phyloP scores from a whole-genome alignment of 1,139 yeast genomes.

The Pichia sp. region DNA sequence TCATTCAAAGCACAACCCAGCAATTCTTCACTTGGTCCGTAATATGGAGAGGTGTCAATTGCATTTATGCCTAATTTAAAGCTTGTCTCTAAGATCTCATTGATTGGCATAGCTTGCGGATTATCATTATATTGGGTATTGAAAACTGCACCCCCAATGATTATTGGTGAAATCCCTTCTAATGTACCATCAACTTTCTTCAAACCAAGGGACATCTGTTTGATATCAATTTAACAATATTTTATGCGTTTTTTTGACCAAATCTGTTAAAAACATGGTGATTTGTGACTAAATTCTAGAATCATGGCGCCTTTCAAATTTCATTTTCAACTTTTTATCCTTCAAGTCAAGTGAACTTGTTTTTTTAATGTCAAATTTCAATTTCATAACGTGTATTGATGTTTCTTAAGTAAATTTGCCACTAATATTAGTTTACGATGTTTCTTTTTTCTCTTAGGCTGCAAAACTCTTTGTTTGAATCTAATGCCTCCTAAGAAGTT shows the following conservation, averaged over 20 bases:
- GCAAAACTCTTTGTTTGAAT: constrained; percentile 3
- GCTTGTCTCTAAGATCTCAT: constrained; percentile 51
- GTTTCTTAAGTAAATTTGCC: background rate
- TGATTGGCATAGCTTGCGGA: constrained; percentile 54
- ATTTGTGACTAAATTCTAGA: background rate
- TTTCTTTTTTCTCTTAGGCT: background rate
- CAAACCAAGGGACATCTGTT: constrained; percentile 7
- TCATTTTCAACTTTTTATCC: background rate
- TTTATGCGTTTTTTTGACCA: background rate
- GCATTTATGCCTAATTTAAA: constrained; percentile 66
- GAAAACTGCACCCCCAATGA: constrained; percentile 84
- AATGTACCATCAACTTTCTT: constrained; percentile 19
- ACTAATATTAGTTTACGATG: background rate
- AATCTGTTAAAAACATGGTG: background rate
- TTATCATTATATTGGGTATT: constrained; percentile 67
- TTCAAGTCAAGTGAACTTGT: background rate
- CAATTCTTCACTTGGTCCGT: constrained; percentile 79
- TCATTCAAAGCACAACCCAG: constrained; percentile 58
- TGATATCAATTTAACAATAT: background rate
- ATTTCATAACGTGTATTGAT: background rate
- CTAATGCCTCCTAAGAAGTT: constrained; percentile 13
- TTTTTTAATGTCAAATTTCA: background rate
- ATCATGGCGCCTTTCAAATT: background rate
- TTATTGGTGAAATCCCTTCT: constrained; percentile 46
- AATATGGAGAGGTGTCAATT: constrained; percentile 87